Evolutionary conservation across 345 rosid genomes (phyloP), one percentile per base, ranked within the genome.

Genomic region (Angophora floribunda): DNA sequence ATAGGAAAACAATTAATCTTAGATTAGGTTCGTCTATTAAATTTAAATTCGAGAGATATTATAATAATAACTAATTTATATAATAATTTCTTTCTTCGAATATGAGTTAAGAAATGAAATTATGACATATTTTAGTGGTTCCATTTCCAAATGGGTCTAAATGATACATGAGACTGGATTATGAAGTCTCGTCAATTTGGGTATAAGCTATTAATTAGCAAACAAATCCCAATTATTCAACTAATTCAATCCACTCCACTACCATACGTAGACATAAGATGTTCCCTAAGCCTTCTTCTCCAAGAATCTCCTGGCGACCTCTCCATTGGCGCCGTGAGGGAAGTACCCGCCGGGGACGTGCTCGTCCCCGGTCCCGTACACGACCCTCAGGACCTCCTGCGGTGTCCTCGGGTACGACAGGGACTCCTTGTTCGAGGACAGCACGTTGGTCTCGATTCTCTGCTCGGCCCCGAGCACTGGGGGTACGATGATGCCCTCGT

Each of bases 401-500:
- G 96, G 89, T 2, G 92, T 92, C 53, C 95, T 90, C 47, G 89
- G 88, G 86, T 94, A 94, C 7, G 94, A 85, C 47, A 94, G 79
- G n/a, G 95, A 93, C 84, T 78, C 8, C 7, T 88, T 24, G 86
- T 93, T 19, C 22, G 88, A 59, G 2, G 91, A 87, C 24, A 91
- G 86, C 49, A 91, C 86, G 21, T 91, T 90, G 67, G 94, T 90
- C 26, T 88, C 85, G 59, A 90, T 92, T 49, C 84, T 85, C 52
- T 92, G 92, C 88, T 92, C 95, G 5, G 95, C 91, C 15, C 95
- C 95, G 4, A 92, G 90, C 88, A 65, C 78, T 51, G 10, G 70
- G 17, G 93, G 92, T 55, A 93, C 95, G 84, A 90, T 51, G 47
- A 94, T 70, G 45, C 96, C 96, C 89, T 94, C 94, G 79, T 93